Conservation (phyloP, 2,329 filamentous ascomycete genomes). For the Harringtonia lauricola region DNA sequence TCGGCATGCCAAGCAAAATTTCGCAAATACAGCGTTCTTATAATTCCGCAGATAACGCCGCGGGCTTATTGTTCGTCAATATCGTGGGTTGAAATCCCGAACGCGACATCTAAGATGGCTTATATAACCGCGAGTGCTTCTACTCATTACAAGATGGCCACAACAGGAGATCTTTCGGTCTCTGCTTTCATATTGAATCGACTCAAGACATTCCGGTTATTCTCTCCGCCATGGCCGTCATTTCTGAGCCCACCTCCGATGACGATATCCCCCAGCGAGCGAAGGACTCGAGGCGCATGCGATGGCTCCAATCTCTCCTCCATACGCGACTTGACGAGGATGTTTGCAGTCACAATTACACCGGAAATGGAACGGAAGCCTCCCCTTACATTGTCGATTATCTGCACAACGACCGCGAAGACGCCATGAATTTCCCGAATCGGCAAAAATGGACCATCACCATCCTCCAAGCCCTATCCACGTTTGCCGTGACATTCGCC, state of each 20-base stretch:
- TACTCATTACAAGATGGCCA: not conserved
- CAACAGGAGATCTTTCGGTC: no score
- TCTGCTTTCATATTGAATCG: no score
- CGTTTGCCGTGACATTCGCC: slow-evolving; percentile 56
- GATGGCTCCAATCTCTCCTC: not conserved
- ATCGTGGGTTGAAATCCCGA: not conserved
- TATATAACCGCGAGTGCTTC: not conserved
- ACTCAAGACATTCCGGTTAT: no score
- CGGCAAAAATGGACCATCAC: slow-evolving; percentile 57
- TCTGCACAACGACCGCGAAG: slow-evolving; percentile 51
- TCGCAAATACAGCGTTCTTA: no score
- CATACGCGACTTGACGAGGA: slow-evolving; percentile 14
- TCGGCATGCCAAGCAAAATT: no score
- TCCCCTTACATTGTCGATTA: slow-evolving; percentile 60
- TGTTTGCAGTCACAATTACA: slow-evolving; percentile 44
- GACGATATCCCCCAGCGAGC: not conserved
- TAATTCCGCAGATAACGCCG: not conserved
- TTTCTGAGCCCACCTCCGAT: not conserved
- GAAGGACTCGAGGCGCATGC: not conserved
- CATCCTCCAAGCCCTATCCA: slow-evolving; percentile 49
- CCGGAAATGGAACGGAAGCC: slow-evolving; percentile 51
- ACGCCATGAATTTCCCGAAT: slow-evolving; percentile 48
- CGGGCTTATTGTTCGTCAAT: not conserved
- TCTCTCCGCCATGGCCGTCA: no score
- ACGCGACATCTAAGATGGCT: not conserved